Conservation (phyloP, 352 stramenopile genomes). For the Globisporangium megalacanthum region DNA sequence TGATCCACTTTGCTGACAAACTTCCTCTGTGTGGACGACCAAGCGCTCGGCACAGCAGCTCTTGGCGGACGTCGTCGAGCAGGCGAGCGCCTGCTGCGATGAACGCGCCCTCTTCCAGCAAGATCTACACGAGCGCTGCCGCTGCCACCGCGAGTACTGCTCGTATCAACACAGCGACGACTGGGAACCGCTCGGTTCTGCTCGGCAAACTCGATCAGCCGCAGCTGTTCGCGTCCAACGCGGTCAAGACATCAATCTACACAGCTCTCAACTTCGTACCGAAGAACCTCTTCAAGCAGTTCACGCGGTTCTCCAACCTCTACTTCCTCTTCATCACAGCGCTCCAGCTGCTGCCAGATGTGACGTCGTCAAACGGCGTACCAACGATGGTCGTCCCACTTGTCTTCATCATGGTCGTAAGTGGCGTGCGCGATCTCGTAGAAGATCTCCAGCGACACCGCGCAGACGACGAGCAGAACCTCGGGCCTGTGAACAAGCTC, state of each 20-base stretch:
- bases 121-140: not conserved
- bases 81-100: not conserved
- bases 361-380: conserved; percentile 78
- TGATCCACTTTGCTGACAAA: too few relatives aligned
- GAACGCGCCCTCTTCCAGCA: not conserved
- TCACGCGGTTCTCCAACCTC: conserved; percentile 84
- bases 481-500: conserved; percentile 22
- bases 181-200: conserved; percentile 19
- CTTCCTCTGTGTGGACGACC: too few relatives aligned
- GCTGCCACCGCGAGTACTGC: not conserved
- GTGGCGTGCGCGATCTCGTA: conserved; percentile 67
- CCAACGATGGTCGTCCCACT: conserved; percentile 84
- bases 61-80: not conserved
- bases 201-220: conserved; percentile 18
- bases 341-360: conserved; percentile 74
- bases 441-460: conserved; percentile 77
- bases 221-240: conserved; percentile 35
- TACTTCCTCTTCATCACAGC: conserved; percentile 90
- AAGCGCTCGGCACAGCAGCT: too few relatives aligned
- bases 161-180: conserved; percentile 6
- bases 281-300: conserved; percentile 78
- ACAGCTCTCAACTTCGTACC: conserved; percentile 54
- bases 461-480: conserved; percentile 66
- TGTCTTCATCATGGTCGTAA: conserved; percentile 82
- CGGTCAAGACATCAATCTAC: conserved; percentile 56